Percentiles rank a stretch among this genome's conserved stretches.
Evolutionary conservation across 164 flowering plant genomes (phyloP).

Genomic region (Macadamia integrifolia): DNA sequence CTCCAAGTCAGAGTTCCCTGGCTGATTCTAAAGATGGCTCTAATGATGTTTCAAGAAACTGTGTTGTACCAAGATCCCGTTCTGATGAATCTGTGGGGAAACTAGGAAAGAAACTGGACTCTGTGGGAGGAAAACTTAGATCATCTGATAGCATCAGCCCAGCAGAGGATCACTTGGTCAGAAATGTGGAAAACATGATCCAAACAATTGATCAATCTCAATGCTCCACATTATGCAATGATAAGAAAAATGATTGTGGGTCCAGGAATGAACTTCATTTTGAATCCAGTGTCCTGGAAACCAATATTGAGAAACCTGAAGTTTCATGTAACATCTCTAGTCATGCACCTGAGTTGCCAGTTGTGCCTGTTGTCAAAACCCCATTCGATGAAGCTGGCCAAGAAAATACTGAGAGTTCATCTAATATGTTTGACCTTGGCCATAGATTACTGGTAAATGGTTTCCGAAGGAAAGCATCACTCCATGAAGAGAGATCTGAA

Average conservation of each 20-base stretch:
- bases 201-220: conserved; percentile 6
- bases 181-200: neutral
- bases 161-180: conserved; percentile 3
- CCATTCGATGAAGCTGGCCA: conserved; percentile 15
- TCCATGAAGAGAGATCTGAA: conserved; percentile 24
- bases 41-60: conserved; percentile 11
- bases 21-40: conserved; percentile 16
- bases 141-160: conserved; percentile 1
- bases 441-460: conserved; percentile 37
- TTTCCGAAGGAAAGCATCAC: conserved; percentile 34
- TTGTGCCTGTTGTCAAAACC: conserved; percentile 13
- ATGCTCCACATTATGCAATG: conserved; percentile 11
- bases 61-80: conserved; percentile 1
- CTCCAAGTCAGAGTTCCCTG: conserved; percentile 15
- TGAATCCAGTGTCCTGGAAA: conserved; percentile 18
- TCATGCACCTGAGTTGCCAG: conserved; percentile 15
- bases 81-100: conserved; percentile 10
- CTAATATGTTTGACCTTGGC: conserved; percentile 32
- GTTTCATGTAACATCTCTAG: conserved; percentile 11
- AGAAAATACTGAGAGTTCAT: conserved; percentile 26
- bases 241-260: conserved; percentile 20
- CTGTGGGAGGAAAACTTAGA: conserved; percentile 1
- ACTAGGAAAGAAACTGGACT: conserved; percentile 11
- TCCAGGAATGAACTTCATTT: conserved; percentile 8
- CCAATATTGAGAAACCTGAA: conserved; percentile 15